A percentile compares a stretch with the other conserved stretches of the same genome.
These are phyloP conservation scores for Penicillium sp. DNA, from an alignment of 2,329 filamentous ascomycete species.

Conservation along the genomic window DNA sequence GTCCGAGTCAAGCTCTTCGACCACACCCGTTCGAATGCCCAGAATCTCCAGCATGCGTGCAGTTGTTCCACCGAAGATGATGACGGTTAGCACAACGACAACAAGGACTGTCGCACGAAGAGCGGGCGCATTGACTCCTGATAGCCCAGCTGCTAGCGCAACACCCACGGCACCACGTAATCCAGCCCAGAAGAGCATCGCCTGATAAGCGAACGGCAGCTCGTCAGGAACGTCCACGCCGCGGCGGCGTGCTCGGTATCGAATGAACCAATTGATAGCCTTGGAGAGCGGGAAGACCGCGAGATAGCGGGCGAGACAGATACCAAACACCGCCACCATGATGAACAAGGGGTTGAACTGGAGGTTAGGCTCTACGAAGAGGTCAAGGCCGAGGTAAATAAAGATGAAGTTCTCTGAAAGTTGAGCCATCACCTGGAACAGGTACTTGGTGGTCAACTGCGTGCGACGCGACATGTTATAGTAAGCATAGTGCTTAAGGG, in stretches of 20 bases:
- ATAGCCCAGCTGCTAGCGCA: conserved; percentile 83
- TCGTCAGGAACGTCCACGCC: conserved; percentile 79
- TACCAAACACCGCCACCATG: conserved; percentile 84
- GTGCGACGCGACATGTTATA: conserved; percentile 99
- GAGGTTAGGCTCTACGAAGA: conserved; percentile 86
- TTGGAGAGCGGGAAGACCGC: conserved; percentile 91
- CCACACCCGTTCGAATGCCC: conserved; percentile 91
- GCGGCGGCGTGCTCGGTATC: conserved; percentile 74
- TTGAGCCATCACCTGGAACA: conserved; percentile 92
- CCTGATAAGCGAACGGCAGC: conserved; percentile 90
- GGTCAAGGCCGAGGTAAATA: conserved; percentile 91
- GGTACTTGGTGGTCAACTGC: conserved; percentile 95
- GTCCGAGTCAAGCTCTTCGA: conserved; percentile 95
- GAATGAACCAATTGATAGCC: conserved; percentile 88
- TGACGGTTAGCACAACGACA: conserved; percentile 94
- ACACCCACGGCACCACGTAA: conserved; percentile 94
- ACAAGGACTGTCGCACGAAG: conserved; percentile 94
- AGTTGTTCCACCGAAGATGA: conserved; percentile 97
- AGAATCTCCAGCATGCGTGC: conserved; percentile 97
- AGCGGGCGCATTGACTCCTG: conserved; percentile 75
- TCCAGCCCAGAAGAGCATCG: conserved; percentile 99
- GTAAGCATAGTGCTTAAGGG: conserved; percentile 97
- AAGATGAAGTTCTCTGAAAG: conserved; percentile 99
- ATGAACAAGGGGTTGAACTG: conserved; percentile 95
- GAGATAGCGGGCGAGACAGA: conserved; percentile 87